Conservation (phyloP, 169 alveolate genomes). For the Blepharisma undulans region DNA sequence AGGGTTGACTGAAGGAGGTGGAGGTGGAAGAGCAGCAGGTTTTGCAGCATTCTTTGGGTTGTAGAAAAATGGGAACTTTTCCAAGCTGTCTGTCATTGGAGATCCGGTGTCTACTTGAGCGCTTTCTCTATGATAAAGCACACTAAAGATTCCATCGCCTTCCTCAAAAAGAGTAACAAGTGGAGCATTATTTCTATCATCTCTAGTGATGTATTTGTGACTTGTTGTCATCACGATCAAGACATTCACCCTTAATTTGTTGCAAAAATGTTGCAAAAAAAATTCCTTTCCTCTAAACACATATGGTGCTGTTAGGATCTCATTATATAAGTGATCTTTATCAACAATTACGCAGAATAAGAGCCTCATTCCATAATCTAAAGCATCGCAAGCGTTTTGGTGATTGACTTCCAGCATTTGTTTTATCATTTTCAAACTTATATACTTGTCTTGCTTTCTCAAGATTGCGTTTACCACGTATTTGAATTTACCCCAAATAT, state of each 20-base stretch:
- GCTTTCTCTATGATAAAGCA: not conserved
- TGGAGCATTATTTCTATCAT: not conserved
- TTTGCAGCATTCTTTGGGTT: not conserved
- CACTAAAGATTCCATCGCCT: not conserved
- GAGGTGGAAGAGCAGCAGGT: not conserved
- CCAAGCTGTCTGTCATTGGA: not conserved
- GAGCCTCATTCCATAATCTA: not conserved
- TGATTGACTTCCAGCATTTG: not conserved
- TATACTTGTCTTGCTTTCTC: no score
- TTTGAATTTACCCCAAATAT: not conserved
- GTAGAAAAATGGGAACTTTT: not conserved
- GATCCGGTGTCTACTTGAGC: not conserved
- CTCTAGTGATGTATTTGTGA: not conserved
- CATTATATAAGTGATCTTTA: not conserved
- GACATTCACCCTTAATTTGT: not conserved
- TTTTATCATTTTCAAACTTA: no score
- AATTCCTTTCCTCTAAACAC: not conserved
- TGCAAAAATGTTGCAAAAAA: not conserved
- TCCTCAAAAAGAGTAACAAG: not conserved
- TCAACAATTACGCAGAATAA: not conserved
- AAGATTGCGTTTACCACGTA: not conserved
- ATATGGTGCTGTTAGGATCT: not conserved
- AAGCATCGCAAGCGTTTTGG: not conserved
- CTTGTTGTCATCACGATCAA: not conserved
- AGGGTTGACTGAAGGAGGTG: not conserved